Conservation (phyloP, 352 stramenopile genomes). For the Pythium folliculosum region DNA sequence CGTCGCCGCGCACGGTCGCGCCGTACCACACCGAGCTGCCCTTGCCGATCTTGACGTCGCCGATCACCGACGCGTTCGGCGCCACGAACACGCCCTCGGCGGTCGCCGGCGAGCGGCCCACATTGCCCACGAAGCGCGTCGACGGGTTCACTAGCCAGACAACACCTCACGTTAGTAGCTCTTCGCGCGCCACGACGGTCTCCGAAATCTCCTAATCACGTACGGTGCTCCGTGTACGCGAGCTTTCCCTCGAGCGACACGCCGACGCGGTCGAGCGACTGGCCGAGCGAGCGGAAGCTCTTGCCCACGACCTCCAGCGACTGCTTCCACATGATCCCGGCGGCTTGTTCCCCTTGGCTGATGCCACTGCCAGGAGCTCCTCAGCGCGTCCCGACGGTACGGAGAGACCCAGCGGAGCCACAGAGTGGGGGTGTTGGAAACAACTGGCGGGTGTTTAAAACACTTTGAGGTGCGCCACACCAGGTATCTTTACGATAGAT, state of each 20-base stretch:
- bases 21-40: constrained; percentile 94
- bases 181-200: background rate
- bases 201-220: constrained; percentile 21
- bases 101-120: constrained; percentile 61
- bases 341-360: constrained; percentile 22
- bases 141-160: constrained; percentile 74
- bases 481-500: background rate
- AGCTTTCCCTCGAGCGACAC: constrained; percentile 78
- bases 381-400: constrained; percentile 20
- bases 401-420: constrained; percentile 11
- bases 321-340: constrained; percentile 57
- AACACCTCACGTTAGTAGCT: too few relatives aligned
- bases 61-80: constrained; percentile 92
- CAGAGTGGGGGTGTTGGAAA: constrained; percentile 24
- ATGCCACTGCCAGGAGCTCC: background rate
- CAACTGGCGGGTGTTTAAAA: constrained; percentile 7
- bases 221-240: constrained; percentile 89
- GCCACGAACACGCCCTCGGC: constrained; percentile 82
- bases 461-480: constrained; percentile 22
- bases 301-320: constrained; percentile 75
- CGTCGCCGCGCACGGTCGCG: constrained; percentile 88
- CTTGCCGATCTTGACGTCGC: constrained; percentile 91
- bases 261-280: constrained; percentile 86
- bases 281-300: constrained; percentile 79
- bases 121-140: constrained; percentile 75